Percentiles rank a stretch among this genome's conserved stretches.
phyloP scores from a whole-genome alignment of 352 stramenopile species.

The Achlya hypogyna region DNA sequence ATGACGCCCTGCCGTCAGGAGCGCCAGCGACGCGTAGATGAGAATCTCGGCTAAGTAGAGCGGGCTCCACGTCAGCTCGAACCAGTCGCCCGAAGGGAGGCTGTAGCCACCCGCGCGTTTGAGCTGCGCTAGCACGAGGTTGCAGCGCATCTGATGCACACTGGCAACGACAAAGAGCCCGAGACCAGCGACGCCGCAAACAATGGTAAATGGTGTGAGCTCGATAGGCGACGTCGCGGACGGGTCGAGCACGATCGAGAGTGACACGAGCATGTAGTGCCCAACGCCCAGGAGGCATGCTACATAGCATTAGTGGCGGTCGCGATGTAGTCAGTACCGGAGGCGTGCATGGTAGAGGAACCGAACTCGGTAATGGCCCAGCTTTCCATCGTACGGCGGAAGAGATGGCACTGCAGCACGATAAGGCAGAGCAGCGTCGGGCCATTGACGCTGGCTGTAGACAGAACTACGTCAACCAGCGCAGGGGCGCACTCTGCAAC shows the following conservation, averaged over 20 bases:
- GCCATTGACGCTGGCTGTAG: background rate
- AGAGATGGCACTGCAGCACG: constrained; percentile 15
- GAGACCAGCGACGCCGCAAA: background rate
- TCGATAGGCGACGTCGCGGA: background rate
- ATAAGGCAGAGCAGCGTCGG: background rate
- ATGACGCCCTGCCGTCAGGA: background rate
- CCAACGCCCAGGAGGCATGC: constrained; percentile 3
- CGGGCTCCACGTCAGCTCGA: constrained; percentile 15
- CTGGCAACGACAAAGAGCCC: constrained; percentile 18
- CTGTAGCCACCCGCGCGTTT: constrained; percentile 6
- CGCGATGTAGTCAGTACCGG: background rate
- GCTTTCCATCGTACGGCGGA: constrained; percentile 19
- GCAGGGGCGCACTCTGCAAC: too few relatives aligned
- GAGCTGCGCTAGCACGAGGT: background rate
- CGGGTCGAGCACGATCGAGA: constrained; percentile 17
- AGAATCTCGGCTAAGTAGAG: constrained; percentile 16
- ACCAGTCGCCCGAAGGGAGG: constrained; percentile 12
- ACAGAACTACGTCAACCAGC: too few relatives aligned
- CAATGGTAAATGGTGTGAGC: background rate
- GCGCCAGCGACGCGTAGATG: constrained; percentile 6
- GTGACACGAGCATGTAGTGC: constrained; percentile 17
- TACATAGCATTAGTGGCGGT: background rate
- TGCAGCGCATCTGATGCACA: constrained; percentile 13
- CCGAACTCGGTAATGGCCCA: constrained; percentile 14
- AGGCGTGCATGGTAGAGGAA: constrained; percentile 11